A percentile compares a stretch with the other conserved stretches of the same genome.
Evolutionary conservation across 2,329 filamentous ascomycete species (phyloP).

Genomic region (Neofusicoccum ribis): DNA sequence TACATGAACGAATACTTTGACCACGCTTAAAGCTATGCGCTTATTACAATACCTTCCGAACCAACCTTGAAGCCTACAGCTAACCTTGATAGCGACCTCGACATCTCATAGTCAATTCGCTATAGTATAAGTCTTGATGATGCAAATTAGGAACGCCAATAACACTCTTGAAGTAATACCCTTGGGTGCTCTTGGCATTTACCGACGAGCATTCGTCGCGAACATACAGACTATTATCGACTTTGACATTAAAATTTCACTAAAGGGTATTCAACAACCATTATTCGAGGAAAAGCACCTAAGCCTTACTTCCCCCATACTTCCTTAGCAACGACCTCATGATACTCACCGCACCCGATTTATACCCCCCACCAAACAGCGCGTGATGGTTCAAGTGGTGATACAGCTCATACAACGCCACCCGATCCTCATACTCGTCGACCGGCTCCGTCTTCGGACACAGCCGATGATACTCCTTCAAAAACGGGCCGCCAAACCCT

Average conservation of each 20-base stretch:
- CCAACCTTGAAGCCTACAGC: too few relatives aligned
- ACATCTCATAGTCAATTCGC: too few relatives aligned
- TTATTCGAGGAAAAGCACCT: background rate
- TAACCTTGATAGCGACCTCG: too few relatives aligned
- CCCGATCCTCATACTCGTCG: slow-evolving; percentile 81
- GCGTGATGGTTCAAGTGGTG: slow-evolving; percentile 89
- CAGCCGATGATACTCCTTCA: slow-evolving; percentile 72
- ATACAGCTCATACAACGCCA: slow-evolving; percentile 83
- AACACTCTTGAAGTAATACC: too few relatives aligned
- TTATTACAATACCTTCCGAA: too few relatives aligned
- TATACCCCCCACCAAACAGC: slow-evolving; percentile 80
- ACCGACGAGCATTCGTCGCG: too few relatives aligned
- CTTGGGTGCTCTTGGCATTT: too few relatives aligned
- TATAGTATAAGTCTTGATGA: too few relatives aligned
- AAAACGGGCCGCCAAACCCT: slow-evolving; percentile 72
- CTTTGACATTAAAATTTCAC: background rate
- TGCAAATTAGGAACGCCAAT: too few relatives aligned
- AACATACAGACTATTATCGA: too few relatives aligned
- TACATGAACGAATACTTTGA: too few relatives aligned
- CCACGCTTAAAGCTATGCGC: too few relatives aligned
- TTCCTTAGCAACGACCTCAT: slow-evolving; percentile 74
- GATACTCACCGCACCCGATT: slow-evolving; percentile 72
- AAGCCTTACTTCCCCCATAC: slow-evolving; percentile 47
- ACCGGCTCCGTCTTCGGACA: slow-evolving; percentile 78
- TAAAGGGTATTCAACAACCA: background rate